Conservation (phyloP, 768 basidiomycete species). For the Termitomyces sp. region DNA sequence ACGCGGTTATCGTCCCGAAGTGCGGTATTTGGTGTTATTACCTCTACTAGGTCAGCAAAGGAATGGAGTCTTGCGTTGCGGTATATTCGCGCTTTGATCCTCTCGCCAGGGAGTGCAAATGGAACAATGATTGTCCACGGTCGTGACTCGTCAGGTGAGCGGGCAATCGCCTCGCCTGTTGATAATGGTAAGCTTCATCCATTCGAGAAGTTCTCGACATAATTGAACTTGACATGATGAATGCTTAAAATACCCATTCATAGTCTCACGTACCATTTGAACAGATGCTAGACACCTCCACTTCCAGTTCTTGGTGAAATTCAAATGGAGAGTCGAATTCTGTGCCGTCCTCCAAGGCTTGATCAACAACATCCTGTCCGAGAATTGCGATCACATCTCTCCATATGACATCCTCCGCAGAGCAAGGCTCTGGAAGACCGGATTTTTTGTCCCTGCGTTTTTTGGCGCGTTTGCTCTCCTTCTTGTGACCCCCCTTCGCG, state of each 20-base stretch:
- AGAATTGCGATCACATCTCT: constrained; percentile 66
- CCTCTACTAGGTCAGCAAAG: constrained; percentile 65
- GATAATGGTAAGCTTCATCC: neutral
- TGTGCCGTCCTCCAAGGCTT: constrained; percentile 37
- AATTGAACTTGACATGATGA: neutral
- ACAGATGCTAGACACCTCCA: constrained; percentile 60
- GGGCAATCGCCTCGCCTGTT: constrained; percentile 64
- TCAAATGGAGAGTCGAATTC: constrained; percentile 59
- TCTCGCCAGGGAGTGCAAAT: constrained; percentile 81
- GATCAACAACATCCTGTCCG: constrained; percentile 51
- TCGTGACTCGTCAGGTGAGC: constrained; percentile 36
- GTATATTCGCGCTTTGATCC: constrained; percentile 66
- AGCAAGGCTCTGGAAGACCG: constrained; percentile 54
- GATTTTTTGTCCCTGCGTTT: constrained; percentile 30
- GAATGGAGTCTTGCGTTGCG: constrained; percentile 69
- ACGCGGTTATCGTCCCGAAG: constrained; percentile 63
- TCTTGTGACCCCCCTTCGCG: constrained; percentile 16
- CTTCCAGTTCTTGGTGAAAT: constrained; percentile 56
- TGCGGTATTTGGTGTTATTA: constrained; percentile 56
- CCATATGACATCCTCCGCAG: constrained; percentile 70
- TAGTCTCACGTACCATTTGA: constrained; percentile 45
- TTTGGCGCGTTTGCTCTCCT: constrained; percentile 22
- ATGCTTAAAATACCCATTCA: neutral
- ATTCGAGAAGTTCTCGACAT: neutral
- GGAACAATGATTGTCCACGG: constrained; percentile 85